Base-by-base conservation (phyloP, 73 alveolate species). In the Tetrahymena thermophila region DNA sequence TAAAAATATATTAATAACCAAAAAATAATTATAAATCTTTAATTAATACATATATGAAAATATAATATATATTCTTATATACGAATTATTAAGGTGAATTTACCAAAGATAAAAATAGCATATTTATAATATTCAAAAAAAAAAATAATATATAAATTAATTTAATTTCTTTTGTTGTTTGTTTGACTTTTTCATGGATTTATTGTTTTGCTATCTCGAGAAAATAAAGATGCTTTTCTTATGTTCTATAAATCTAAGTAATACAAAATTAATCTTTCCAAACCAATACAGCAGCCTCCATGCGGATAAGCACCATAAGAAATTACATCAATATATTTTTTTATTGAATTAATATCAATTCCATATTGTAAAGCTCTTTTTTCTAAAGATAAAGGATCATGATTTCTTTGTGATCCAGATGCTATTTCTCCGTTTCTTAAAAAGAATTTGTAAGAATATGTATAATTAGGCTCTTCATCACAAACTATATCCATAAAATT, bases 271-370 rank as follows among this genome's bases (percentile, higher is more conserved):
- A 99, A 99, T 96, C 99, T 98, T 95, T 99, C 99, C 89, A 99
- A 98, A 58, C 99, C 99, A 96, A 99, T 98, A 37, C 99, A 99
- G 94, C 99, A 99, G 57, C 99, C 99, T 23, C 99, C 99, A 96
- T 99, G 99, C 35, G 99, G 99, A 44, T 98, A 99, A 38, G 99
- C 99, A 84, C 99, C 99, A 93, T 96, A 98, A 4, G 85, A 21
- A 21, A 57, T 57, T 1, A 94, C 19, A 31, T 94, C 94, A 37
- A 94, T 84, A 44, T 95, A 95, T 85, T 95, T 95, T 35, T 85
- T 85, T 19, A 95, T 43, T 21, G 95, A 43, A 31, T 95, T 93
- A 25, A 85, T 83, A 35, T 85, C 56, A 11, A 85, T 95, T 15
- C 96, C 96, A 19, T 57, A 44, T 84, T 95, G 94, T 44, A 37